Base-by-base conservation (phyloP, 495 filamentous ascomycete species). In the Trichoderma erinaceum region DNA sequence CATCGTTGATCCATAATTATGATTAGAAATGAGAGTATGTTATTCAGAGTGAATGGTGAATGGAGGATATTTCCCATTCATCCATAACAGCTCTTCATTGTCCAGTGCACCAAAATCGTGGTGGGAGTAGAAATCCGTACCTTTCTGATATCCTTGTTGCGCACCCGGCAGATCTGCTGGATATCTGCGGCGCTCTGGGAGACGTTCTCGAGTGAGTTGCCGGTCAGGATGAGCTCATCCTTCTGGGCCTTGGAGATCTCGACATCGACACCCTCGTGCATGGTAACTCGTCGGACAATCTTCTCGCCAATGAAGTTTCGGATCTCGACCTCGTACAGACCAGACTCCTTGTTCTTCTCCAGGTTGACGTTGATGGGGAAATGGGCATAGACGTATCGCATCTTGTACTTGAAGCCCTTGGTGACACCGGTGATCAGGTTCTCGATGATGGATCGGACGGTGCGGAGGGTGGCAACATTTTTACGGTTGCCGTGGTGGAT, bases 111-210 rank as follows among this genome's bases (percentile, higher is more conserved):
- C 23, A 16, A 29, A 16, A 66, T 29, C 13, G 2, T 21, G 4
- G 41, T 27, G n/a, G 23, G 29, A 50, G 35, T 46, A 48, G 18
- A 44, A 13, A n/a, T 69, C 58, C 68, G 64, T 70, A 96, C 92
- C 92, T 98, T 97, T 84, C 96, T 93, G 86, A 99, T 98, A 97
- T 99, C 95, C 92, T 99, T 99, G 89, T 99, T 98, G 78, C 91
- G 87, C 81, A 97, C 95, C 83, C 90, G 86, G 90, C 95, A 99
- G 82, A 94, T 92, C 83, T 99, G 95, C 87, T 99, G 95, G 81
- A 99, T 97, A 79, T 98, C 95, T 77, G 95, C 95, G 68, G 95
- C 95, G 76, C 88, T 92, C 86, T 99, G 95, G 74, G 94, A 97
- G 68, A 99, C 95, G 79, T 87, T 87, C 87, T 98, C 94, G 71